Evolutionary conservation across 2,329 filamentous ascomycete genomes (phyloP).

Genomic region (Diplocarpon mali): DNA sequence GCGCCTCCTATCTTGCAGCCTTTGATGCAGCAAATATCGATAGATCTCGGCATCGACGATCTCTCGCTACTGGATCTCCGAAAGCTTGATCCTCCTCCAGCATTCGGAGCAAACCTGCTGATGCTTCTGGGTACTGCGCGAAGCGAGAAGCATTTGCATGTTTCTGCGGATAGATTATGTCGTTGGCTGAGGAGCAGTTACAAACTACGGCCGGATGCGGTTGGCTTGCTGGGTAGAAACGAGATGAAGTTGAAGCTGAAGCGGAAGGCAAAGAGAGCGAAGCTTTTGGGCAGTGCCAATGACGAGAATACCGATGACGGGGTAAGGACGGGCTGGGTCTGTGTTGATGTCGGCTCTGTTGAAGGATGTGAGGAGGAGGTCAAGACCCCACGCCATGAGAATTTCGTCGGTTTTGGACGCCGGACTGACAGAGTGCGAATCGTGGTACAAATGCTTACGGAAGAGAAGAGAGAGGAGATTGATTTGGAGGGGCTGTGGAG

Average conservation of each 20-base stretch:
- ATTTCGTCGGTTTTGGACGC: conserved; percentile 68
- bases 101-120: conserved; percentile 75
- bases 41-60: conserved; percentile 78
- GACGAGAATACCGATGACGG: conserved; percentile 65
- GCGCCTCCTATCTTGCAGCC: conserved; percentile 64
- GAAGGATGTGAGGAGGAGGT: conserved; percentile 37
- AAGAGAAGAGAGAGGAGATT: conserved; percentile 56
- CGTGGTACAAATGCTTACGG: conserved; percentile 62
- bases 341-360: conserved; percentile 72
- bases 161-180: conserved; percentile 80
- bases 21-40: conserved; percentile 67
- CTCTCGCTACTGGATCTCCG: conserved; percentile 75
- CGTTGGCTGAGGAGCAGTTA: conserved; percentile 70
- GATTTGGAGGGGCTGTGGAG: conserved; percentile 55
- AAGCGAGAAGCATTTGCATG: conserved; percentile 85
- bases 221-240: conserved; percentile 79
- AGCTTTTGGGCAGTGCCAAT: conserved; percentile 61
- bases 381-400: conserved; percentile 34
- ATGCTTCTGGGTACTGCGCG: conserved; percentile 91
- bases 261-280: conserved; percentile 69
- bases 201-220: conserved; percentile 65
- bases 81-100: conserved; percentile 71
- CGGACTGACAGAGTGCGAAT: conserved; percentile 45
- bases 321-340: conserved; percentile 90
- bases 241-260: conserved; percentile 82